These are phyloP conservation scores for Termitomyces sp. DNA, from an alignment of 768 basidiomycete genomes.

Conservation along the genomic window DNA sequence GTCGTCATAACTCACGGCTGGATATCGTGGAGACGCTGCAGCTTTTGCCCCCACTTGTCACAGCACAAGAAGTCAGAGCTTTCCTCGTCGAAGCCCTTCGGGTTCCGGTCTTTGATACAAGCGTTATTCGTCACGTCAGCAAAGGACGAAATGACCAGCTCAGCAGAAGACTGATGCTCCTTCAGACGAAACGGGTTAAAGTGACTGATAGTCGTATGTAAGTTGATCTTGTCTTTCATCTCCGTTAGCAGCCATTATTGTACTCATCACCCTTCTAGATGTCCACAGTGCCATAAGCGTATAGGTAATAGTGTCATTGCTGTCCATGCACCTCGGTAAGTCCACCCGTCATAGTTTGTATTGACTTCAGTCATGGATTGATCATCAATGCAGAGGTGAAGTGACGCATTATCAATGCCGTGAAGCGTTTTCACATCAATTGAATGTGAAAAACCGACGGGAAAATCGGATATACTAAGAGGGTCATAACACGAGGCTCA, in stretches of 20 bases:
- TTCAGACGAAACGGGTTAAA: constrained; percentile 82
- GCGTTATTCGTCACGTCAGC: constrained; percentile 65
- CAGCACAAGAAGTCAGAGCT: constrained; percentile 70
- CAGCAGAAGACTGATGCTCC: constrained; percentile 63
- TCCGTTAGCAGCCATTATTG: neutral
- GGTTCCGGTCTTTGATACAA: constrained; percentile 63
- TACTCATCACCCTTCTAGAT: constrained; percentile 43
- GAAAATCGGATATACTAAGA: constrained; percentile 1
- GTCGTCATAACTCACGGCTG: constrained; percentile 76
- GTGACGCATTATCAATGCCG: constrained; percentile 97
- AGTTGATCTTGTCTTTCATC: constrained; percentile 27
- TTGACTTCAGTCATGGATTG: neutral
- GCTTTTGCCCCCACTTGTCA: constrained; percentile 87
- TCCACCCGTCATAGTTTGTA: neutral
- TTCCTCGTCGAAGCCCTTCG: constrained; percentile 76
- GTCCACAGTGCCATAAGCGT: constrained; percentile 94
- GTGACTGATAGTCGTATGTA: constrained; percentile 93
- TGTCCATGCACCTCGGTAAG: constrained; percentile 84
- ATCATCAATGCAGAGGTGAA: constrained; percentile 63
- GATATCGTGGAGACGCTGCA: constrained; percentile 81
- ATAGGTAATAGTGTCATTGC: constrained; percentile 92
- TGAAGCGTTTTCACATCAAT: constrained; percentile 66
- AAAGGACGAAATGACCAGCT: constrained; percentile 78
- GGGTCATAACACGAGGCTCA: neutral
- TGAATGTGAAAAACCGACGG: constrained; percentile 40